These are phyloP conservation scores for Ampelocalamus luodianensis DNA, from an alignment of 176 grass and related monocot species.

Conservation along the genomic window DNA sequence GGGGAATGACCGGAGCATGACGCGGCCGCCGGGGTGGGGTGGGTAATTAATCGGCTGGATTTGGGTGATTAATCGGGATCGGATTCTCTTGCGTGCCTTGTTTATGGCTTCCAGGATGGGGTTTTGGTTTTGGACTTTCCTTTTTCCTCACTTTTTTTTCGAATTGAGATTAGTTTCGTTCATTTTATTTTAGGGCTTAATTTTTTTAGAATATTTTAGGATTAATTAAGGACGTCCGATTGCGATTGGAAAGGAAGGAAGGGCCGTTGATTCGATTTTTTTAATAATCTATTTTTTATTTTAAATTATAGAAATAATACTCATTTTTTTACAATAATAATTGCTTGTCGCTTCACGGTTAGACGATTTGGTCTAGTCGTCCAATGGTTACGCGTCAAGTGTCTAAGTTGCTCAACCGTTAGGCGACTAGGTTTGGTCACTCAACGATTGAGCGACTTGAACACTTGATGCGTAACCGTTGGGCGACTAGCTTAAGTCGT, in stretches of 20 bases:
- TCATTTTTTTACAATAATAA: no score
- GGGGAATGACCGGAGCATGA: slow-evolving; percentile 64
- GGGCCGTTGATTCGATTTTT: no score
- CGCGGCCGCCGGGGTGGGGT: slow-evolving; percentile 38
- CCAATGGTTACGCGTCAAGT: no score
- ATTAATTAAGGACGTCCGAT: background rate
- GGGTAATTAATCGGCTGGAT: slow-evolving; percentile 28
- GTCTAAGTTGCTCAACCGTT: no score
- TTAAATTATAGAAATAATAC: no score
- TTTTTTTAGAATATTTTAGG: background rate
- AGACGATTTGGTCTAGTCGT: no score
- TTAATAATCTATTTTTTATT: no score
- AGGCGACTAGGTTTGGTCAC: no score
- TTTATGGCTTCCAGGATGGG: slow-evolving; percentile 38
- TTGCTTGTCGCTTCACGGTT: no score
- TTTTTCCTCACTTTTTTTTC: background rate
- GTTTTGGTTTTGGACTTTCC: slow-evolving; percentile 35
- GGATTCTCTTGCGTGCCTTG: slow-evolving; percentile 61
- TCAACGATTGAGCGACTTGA: no score
- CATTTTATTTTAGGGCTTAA: background rate
- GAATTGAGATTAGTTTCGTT: background rate
- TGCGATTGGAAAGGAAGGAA: background rate
- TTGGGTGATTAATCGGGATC: slow-evolving; percentile 44
- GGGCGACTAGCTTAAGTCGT: accelerated
- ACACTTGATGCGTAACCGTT: accelerated